Evolutionary conservation across 768 basidiomycete species (phyloP), one percentile per base, ranked within the genome.

Genomic region (Leucocoprinus sp.): DNA sequence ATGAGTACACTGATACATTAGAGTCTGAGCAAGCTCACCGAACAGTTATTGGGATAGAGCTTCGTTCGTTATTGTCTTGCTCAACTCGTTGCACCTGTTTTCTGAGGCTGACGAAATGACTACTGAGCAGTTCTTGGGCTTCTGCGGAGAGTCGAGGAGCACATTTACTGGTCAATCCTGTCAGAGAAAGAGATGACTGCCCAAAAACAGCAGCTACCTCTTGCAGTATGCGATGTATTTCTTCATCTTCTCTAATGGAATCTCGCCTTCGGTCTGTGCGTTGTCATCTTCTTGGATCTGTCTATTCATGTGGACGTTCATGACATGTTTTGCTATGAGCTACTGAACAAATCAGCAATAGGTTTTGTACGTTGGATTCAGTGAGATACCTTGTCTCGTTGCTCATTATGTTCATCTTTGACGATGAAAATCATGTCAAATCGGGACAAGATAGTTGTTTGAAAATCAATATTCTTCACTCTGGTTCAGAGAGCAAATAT

Each of bases 361-460:
- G 27, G n/a, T 15, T 17, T 29, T 17, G 37, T 9, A 15, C 8
- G 9, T 19, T 29, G 21, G 14, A 34, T 29, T 7, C n/a, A 17
- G 42, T 8, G 8, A 65, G 76, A 31, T 50, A 90, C 93, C 63
- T 83, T 80, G 62, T 99, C 96, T 38, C 96, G 78, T 31, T 73
- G 69, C 62, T 98, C 96, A 59, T 97, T 91, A 61, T 99, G 96
- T 57, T 98, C 93, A 56, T 99, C 96, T 61, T 88, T 91, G 50
- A 99, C 86, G 53, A 99, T 95, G 70, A 98, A 99, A 55, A 99
- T 98, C 93, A 99, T 95, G 60, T 99, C 96, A 64, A 99, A 99
- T 46, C 96, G 86, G 38, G 93, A 97, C 59, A 99, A 65, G 54
- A 99, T 97, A 1, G 96, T 98, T 5, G 93, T 96, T 67, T 96